Percentiles rank a stretch among this genome's conserved stretches.
phyloP scores from a whole-genome alignment of 2,329 filamentous ascomycete genomes.

The Parafenestella ontariensis region DNA sequence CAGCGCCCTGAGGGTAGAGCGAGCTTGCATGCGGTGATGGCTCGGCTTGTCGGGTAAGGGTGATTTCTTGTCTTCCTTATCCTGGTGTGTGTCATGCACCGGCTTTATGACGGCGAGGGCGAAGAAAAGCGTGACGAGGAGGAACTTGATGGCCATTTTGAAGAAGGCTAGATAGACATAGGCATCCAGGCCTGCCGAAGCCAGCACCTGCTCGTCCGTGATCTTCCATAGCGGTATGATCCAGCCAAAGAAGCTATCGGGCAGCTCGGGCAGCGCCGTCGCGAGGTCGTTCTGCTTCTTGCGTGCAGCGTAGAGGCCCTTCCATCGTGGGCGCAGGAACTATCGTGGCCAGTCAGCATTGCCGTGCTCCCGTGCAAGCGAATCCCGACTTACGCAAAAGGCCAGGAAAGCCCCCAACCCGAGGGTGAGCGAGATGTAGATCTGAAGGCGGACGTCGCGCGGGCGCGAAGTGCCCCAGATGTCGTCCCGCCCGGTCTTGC shows the following conservation, averaged over 20 bases:
- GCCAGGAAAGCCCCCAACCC: slow-evolving; percentile 74
- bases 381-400: slow-evolving; percentile 69
- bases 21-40: slow-evolving; percentile 25
- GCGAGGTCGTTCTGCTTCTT: slow-evolving; percentile 75
- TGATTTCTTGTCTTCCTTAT: slow-evolving; percentile 40
- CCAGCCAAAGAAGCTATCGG: slow-evolving; percentile 90
- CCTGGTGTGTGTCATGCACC: slow-evolving; percentile 74
- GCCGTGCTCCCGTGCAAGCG: neutral
- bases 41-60: slow-evolving; percentile 21
- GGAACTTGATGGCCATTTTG: slow-evolving; percentile 89
- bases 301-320: slow-evolving; percentile 85
- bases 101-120: slow-evolving; percentile 82
- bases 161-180: slow-evolving; percentile 97
- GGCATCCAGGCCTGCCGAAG: slow-evolving; percentile 90
- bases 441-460: slow-evolving; percentile 65
- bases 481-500: slow-evolving; percentile 27
- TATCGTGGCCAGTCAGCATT: slow-evolving; percentile 50
- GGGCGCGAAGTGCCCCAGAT: slow-evolving; percentile 45
- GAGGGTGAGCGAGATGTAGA: slow-evolving; percentile 73
- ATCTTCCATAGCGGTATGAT: slow-evolving; percentile 85
- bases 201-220: slow-evolving; percentile 86
- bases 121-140: slow-evolving; percentile 81
- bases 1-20: slow-evolving; percentile 29
- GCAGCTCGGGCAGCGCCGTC: slow-evolving; percentile 75
- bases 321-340: slow-evolving; percentile 90